phyloP scores from a whole-genome alignment of 352 stramenopile species.

The Globisporangium spinosum region DNA sequence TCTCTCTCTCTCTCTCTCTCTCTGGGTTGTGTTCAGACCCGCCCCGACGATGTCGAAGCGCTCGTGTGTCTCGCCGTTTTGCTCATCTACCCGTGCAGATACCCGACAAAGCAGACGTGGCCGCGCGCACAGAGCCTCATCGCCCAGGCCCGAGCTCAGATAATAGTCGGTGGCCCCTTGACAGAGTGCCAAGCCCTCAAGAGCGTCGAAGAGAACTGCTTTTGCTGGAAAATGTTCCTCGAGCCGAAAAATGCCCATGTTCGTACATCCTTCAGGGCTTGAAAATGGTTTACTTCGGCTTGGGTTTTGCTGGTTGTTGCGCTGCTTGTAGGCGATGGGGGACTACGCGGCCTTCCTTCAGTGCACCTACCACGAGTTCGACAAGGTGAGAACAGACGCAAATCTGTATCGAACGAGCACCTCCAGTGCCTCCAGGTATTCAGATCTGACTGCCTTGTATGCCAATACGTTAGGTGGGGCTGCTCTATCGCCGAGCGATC shows the following conservation, averaged over 20 bases:
- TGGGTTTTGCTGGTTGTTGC: neutral
- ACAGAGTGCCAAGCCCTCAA: constrained; percentile 14
- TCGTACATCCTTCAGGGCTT: constrained; percentile 1
- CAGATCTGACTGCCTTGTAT: neutral
- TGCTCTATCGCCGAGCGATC: constrained; percentile 62
- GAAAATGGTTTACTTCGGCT: neutral
- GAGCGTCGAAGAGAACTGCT: constrained; percentile 49
- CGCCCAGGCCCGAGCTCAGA: constrained; percentile 20
- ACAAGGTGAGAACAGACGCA: constrained; percentile 31
- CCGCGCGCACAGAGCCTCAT: constrained; percentile 36
- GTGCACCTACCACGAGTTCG: constrained; percentile 49
- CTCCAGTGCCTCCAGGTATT: neutral
- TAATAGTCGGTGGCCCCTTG: constrained; percentile 2
- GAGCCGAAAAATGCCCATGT: constrained; percentile 49
- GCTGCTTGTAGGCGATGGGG: constrained; percentile 37
- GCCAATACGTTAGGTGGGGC: constrained; percentile 34
- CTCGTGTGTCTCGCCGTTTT: constrained; percentile 48
- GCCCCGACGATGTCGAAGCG: constrained; percentile 31
- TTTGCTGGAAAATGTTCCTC: constrained; percentile 64
- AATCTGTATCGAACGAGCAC: neutral
- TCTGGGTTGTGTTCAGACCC: constrained; percentile 20
- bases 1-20: constrained; percentile 3
- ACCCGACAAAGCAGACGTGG: constrained; percentile 57
- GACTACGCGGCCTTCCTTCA: constrained; percentile 67
- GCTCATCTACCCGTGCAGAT: constrained; percentile 56